phyloP scores from a whole-genome alignment of 139 green algal genomes.

The Chlamydomonas eustigma region DNA sequence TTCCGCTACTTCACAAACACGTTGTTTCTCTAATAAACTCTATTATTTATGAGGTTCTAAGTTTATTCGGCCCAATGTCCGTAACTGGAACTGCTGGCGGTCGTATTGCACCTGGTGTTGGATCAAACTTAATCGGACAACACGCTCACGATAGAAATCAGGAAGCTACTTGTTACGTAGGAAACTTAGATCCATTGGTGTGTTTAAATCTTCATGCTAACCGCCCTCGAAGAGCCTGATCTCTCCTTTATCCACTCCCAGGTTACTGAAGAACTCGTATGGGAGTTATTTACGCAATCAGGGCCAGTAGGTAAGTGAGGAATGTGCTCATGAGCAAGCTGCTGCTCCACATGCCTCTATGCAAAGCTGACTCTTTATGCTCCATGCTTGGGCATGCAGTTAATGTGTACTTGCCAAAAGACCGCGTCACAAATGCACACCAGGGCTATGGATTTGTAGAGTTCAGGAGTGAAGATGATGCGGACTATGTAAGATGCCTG shows the following conservation, averaged over 20 bases:
- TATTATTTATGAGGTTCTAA: too few relatives aligned
- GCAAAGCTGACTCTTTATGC: too few relatives aligned
- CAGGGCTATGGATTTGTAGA: slow-evolving; percentile 99
- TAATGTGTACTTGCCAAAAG: slow-evolving; percentile 97
- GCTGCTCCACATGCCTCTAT: too few relatives aligned
- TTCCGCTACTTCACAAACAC: too few relatives aligned
- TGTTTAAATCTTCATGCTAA: too few relatives aligned
- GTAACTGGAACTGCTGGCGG: slow-evolving; percentile 54
- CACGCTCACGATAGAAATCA: slow-evolving; percentile 88
- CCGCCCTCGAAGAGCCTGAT: too few relatives aligned
- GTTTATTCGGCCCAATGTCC: too few relatives aligned
- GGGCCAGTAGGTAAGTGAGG: slow-evolving; percentile 80
- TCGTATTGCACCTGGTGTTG: slow-evolving; percentile 84
- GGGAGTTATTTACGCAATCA: slow-evolving; percentile 96
- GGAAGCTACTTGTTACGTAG: slow-evolving; percentile 94
- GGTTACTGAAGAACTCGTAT: slow-evolving; percentile 94
- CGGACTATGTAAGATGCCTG: slow-evolving; percentile 81
- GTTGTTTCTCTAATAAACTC: too few relatives aligned
- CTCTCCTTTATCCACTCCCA: too few relatives aligned
- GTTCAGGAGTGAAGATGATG: slow-evolving; percentile 87
- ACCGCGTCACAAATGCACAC: slow-evolving; percentile 90
- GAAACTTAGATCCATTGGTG: slow-evolving; percentile 87
- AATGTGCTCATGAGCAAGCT: not conserved
- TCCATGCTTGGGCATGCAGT: slow-evolving; percentile 66
- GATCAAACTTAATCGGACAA: slow-evolving; percentile 89